Conservation (phyloP, 768 basidiomycete species). For the Holtermanniella nyarrowii region DNA sequence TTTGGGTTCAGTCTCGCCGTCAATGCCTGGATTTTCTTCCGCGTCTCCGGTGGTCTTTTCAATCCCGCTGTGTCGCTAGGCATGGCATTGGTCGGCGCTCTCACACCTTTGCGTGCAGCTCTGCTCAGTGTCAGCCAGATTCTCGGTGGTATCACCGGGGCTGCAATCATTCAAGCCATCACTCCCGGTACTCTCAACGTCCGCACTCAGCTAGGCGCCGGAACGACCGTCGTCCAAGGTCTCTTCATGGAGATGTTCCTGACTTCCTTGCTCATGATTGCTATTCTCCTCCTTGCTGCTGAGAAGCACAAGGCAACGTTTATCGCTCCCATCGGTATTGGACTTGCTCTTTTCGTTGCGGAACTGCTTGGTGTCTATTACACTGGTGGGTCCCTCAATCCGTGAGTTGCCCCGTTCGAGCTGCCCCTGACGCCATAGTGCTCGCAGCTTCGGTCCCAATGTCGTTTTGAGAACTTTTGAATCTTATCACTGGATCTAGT, state of each 20-base stretch:
- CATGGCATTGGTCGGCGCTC: slow-evolving; percentile 39
- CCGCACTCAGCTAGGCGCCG: slow-evolving; percentile 16
- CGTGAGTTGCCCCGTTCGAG: neutral
- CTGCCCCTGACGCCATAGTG: neutral
- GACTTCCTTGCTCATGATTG: slow-evolving; percentile 16
- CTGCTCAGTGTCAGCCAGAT: slow-evolving; percentile 39
- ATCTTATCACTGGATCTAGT: slow-evolving; percentile 38
- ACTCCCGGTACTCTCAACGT: slow-evolving; percentile 36
- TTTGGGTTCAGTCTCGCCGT: slow-evolving; percentile 40
- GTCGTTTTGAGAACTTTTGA: slow-evolving; percentile 31
- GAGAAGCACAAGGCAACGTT: slow-evolving; percentile 44
- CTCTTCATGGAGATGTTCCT: slow-evolving; percentile 43
- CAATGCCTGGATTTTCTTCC: slow-evolving; percentile 42
- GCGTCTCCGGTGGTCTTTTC: slow-evolving; percentile 41
- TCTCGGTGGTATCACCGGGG: slow-evolving; percentile 39
- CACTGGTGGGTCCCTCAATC: slow-evolving; percentile 40
- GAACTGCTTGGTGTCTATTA: slow-evolving; percentile 39
- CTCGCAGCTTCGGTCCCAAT: slow-evolving; percentile 33
- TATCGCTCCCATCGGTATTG: slow-evolving; percentile 45
- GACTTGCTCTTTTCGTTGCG: slow-evolving; percentile 39
- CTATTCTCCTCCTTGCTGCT: slow-evolving; percentile 33
- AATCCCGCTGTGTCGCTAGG: slow-evolving; percentile 43
- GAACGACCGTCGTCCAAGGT: slow-evolving; percentile 36
- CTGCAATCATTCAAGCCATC: slow-evolving; percentile 37
- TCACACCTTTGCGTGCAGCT: slow-evolving; percentile 38